phyloP scores from a whole-genome alignment of 495 filamentous ascomycete genomes.

The Aspergillus baeticus region DNA sequence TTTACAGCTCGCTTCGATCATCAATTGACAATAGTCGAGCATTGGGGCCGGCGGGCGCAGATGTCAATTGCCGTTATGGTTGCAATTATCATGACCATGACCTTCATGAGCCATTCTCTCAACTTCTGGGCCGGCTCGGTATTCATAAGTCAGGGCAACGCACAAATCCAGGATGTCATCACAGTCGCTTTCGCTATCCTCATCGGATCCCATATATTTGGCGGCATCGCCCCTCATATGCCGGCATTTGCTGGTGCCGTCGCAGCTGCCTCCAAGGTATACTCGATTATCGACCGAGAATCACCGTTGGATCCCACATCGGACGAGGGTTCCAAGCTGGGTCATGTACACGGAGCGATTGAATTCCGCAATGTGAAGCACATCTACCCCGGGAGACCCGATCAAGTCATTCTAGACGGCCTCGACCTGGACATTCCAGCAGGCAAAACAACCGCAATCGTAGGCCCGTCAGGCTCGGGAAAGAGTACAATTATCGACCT shows the following conservation, averaged over 20 bases:
- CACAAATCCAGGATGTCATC: slow-evolving; percentile 10
- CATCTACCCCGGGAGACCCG: slow-evolving; percentile 48
- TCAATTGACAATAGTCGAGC: neutral
- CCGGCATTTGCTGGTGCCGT: slow-evolving; percentile 36
- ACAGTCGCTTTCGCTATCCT: slow-evolving; percentile 13
- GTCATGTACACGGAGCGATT: slow-evolving; percentile 36
- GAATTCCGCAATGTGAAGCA: slow-evolving; percentile 55
- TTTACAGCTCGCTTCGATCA: slow-evolving; percentile 1
- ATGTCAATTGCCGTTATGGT: slow-evolving; percentile 6
- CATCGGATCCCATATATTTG: slow-evolving; percentile 10
- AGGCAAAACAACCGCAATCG: slow-evolving; percentile 47
- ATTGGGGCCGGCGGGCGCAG: slow-evolving; percentile 2
- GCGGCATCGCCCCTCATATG: slow-evolving; percentile 32
- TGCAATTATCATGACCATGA: slow-evolving; percentile 6
- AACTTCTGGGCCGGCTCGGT: slow-evolving; percentile 20
- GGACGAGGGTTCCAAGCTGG: slow-evolving; percentile 21
- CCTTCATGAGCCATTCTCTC: slow-evolving; percentile 12
- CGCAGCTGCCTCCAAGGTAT: slow-evolving; percentile 33
- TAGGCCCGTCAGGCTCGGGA: slow-evolving; percentile 54
- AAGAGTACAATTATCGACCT: slow-evolving; percentile 63
- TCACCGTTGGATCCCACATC: slow-evolving; percentile 35
- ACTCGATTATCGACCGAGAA: slow-evolving; percentile 36
- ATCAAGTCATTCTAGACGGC: slow-evolving; percentile 32
- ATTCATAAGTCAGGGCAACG: slow-evolving; percentile 3
- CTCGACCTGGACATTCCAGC: slow-evolving; percentile 36